Conservation (phyloP, 2,329 filamentous ascomycete species). For the Colletotrichum karsti region DNA sequence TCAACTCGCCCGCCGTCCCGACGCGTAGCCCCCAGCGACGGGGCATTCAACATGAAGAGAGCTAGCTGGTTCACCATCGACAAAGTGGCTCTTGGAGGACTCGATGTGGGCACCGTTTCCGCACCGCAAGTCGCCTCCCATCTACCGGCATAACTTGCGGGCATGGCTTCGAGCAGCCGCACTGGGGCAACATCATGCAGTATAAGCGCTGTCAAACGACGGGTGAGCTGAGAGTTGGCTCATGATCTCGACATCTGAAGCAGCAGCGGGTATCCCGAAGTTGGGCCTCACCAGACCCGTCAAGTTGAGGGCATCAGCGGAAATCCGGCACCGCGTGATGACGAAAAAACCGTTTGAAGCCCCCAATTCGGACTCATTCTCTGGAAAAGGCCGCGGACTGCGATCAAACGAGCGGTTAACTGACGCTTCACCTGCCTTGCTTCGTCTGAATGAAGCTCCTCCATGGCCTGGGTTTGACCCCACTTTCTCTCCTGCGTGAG, state of each 20-base stretch:
- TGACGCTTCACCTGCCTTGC: neutral
- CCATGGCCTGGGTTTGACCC: neutral
- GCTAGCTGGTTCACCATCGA: conserved; percentile 7
- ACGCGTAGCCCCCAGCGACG: neutral
- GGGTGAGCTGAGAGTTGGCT: neutral
- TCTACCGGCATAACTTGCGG: conserved; percentile 8
- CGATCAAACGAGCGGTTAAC: neutral
- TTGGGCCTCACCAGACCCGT: too few species aligned
- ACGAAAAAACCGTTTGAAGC: neutral
- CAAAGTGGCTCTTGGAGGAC: neutral
- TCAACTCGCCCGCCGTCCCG: neutral
- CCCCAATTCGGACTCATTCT: neutral
- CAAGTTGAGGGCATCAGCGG: neutral
- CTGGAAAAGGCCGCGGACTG: neutral
- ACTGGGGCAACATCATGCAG: neutral
- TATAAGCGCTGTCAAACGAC: neutral
- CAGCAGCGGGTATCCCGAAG: neutral
- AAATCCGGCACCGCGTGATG: neutral
- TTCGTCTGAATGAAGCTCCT: neutral
- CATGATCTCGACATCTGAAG: neutral
- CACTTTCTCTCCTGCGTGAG: conserved; percentile 26
- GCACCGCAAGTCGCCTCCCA: neutral
- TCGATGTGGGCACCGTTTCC: conserved; percentile 1
- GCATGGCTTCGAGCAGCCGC: neutral
- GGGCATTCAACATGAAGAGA: conserved; percentile 10